Evolutionary conservation across 257 asterid genomes (phyloP), one percentile per base, ranked within the genome.

Genomic region (Dorcoceras hygrometricum): DNA sequence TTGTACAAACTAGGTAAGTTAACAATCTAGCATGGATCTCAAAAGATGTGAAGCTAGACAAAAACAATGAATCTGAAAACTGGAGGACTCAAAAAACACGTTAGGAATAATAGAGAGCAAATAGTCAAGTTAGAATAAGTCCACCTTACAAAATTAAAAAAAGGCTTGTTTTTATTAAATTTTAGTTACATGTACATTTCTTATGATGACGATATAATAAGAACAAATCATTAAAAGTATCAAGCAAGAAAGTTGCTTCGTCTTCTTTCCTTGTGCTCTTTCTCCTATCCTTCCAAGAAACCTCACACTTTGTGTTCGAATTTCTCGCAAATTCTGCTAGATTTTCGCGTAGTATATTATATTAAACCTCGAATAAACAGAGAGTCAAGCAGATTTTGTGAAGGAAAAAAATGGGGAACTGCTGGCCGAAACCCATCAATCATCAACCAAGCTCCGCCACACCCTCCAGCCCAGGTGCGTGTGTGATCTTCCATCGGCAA

Each of bases 381-480:
- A 25, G 36, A 48, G 59, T 23, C 65, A 57, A 63, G 54, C 46
- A 57, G 23, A 48, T 2, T 28, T 28, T 10, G 20, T 28, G 36
- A 50, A 27, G 69, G 50, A 32, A 14, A 12, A 14, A 65, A 16
- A 83, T 83, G 88, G 88, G 88, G 8, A 80, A 56, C 62, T 83
- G 88, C 79, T 83, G 80, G 77, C 75, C 82, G 1, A 74, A 76
- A 62, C 84, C 88, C 22, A 60, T 74, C 10, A 72, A 66, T 26
- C 72, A 39, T 66, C 67, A 31, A 50, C 54, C 76, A 39, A 25
- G 55, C 51, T 12, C 34, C 75, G 74, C 62, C 76, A 68, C 57
- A 48, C 67, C 83, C n/a, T 23, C 73, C 10, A 77, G 77, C 43
- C 75, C 75, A 65, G 83, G 85, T 80, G 79, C 25, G 19, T 46